Base-by-base conservation (phyloP, 2,329 filamentous ascomycete species). In the Apiospora saccharicola region DNA sequence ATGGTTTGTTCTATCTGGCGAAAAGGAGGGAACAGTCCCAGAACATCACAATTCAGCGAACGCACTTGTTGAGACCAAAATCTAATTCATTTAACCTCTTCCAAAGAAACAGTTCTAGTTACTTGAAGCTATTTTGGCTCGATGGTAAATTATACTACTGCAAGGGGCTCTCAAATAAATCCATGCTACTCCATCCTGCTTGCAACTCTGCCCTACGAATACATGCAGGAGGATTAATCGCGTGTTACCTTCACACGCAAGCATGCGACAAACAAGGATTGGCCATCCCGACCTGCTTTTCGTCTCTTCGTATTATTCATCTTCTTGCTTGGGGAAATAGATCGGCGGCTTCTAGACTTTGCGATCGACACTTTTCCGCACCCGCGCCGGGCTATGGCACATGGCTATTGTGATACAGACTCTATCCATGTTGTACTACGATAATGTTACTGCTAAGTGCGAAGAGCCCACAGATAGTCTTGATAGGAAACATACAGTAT, bases 311-410 rank as follows among this genome's bases (percentile, higher is more conserved):
- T 41, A 3, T 34, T n/a, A 12, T 47, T 19, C 4, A 49, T 34
- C 53, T 26, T 57, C 6, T 57, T 34, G 53, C 16, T 37, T 24
- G 57, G 30, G 57, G 34, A 64, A 64, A 64, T n/a, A 22, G 57
- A 64, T 64, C 57, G 34, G 34, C 57, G n/a, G 57, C 57, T 64
- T 64, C 57, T 64, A 64, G 57, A 64, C 57, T 64, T 41, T 64
- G 34, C 3, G 57, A 64, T 64, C 57, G 57, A 64, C 57, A 64
- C 10, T n/a, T n/a, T 14, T 12, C n/a, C 8, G 19, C 19, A 37
- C 30, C 53, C 22, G 30, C 30, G 13, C 53, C 53, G 12, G 53
- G n/a, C 57, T 41, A 57, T 57, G 34, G 57, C 57, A 64, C 57
- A 64, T 64, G 57, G 57, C 57, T n/a, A 22, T 16, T 22, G 13